A percentile compares a stretch with the other conserved stretches of the same genome.
Conservation (phyloP, 83 land plant species). For the Diphasiastrum complanatum region DNA sequence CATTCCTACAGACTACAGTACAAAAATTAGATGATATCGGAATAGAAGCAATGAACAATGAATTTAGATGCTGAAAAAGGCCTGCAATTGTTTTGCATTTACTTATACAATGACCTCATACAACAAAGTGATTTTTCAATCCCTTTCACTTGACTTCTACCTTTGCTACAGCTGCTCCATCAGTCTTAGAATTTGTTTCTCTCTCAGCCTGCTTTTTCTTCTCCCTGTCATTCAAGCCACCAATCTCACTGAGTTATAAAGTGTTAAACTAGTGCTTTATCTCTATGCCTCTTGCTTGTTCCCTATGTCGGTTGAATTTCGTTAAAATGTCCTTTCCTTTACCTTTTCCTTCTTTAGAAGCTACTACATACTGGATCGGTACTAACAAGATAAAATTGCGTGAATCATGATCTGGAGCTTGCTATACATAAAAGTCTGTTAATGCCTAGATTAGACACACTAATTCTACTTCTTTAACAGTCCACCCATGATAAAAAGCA, state of each 20-base stretch:
- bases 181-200: conserved; percentile 27
- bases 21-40: too few relatives aligned
- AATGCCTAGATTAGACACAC: background rate
- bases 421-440: background rate
- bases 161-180: conserved; percentile 24
- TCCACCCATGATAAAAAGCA: background rate
- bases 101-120: too few relatives aligned
- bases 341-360: too few relatives aligned
- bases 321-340: too few relatives aligned
- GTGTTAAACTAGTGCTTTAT: background rate
- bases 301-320: too few relatives aligned
- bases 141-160: conserved; percentile 9
- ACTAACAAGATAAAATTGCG: too few relatives aligned
- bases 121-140: too few relatives aligned
- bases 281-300: background rate
- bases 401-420: background rate
- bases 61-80: too few relatives aligned
- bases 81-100: too few relatives aligned
- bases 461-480: background rate
- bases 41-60: too few relatives aligned
- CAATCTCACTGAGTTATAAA: background rate
- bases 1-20: too few relatives aligned
- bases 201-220: conserved; percentile 28
- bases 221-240: conserved; percentile 20
- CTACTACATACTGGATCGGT: too few relatives aligned